Percentiles rank a stretch among this genome's conserved stretches.
Evolutionary conservation across 352 stramenopile genomes (phyloP).

Genomic region (Phytopythium helicoides): DNA sequence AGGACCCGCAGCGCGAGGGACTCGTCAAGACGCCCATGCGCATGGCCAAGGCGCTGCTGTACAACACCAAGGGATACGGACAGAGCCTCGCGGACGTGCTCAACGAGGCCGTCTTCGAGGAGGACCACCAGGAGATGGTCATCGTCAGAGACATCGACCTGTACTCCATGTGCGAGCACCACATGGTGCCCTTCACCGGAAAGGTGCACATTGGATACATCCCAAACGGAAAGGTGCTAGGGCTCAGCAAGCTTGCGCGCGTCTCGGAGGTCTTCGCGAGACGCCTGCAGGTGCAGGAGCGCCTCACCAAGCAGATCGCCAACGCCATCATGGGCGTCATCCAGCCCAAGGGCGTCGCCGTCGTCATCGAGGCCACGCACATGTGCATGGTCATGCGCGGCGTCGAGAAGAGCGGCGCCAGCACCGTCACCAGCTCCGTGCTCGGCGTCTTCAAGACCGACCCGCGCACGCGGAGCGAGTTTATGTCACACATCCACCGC

Average conservation of each 20-base stretch:
- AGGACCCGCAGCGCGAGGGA: constrained; percentile 94
- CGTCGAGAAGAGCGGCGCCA: constrained; percentile 96
- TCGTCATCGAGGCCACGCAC: constrained; percentile 98
- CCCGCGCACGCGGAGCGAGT: constrained; percentile 82
- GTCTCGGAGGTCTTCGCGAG: constrained; percentile 97
- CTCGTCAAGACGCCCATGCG: constrained; percentile 96
- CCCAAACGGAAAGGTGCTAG: constrained; percentile 95
- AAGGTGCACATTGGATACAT: constrained; percentile 96
- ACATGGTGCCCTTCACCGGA: constrained; percentile 99
- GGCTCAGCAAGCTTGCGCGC: constrained; percentile 97
- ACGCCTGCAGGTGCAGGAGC: constrained; percentile 98
- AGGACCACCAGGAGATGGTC: constrained; percentile 99
- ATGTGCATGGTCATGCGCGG: constrained; percentile 99
- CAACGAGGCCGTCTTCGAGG: constrained; percentile 98
- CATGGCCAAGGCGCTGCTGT: constrained; percentile 96
- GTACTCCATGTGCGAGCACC: constrained; percentile 99
- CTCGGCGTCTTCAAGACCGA: constrained; percentile 97
- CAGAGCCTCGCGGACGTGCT: constrained; percentile 89
- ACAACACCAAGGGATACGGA: constrained; percentile 95
- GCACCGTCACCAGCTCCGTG: constrained; percentile 96
- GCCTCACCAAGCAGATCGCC: constrained; percentile 99
- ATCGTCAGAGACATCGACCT: constrained; percentile 99
- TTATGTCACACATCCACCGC: constrained; percentile 87
- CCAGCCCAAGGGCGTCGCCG: constrained; percentile 95
- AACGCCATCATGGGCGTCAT: constrained; percentile 97